Conservation (phyloP, 2,329 filamentous ascomycete species). For the Calonectria pseudoreteaudii region DNA sequence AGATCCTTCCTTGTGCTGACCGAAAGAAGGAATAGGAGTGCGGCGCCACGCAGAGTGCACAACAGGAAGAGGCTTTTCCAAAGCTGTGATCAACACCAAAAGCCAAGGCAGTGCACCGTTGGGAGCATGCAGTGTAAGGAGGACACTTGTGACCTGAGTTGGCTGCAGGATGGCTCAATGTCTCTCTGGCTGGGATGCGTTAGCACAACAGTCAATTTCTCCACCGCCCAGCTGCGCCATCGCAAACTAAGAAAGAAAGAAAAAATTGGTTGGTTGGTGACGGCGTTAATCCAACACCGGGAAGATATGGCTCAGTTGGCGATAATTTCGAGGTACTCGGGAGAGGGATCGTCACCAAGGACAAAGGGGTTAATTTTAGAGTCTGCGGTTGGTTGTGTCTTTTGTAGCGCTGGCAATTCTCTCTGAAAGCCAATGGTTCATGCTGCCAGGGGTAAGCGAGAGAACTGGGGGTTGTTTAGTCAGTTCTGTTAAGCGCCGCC, state of each 20-base stretch:
- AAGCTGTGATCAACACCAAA: neutral
- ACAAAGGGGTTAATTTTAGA: neutral
- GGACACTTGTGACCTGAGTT: neutral
- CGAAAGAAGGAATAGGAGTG: neutral
- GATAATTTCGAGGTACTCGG: neutral
- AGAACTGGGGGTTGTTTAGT: slow-evolving; percentile 10
- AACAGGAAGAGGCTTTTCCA: neutral
- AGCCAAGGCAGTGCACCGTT: neutral
- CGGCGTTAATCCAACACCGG: neutral
- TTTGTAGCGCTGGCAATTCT: neutral
- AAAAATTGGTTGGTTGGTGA: no score
- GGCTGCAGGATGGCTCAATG: neutral
- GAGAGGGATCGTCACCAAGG: neutral
- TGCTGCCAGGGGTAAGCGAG: slow-evolving; percentile 20
- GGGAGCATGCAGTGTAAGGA: slow-evolving; percentile 6
- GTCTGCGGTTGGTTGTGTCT: neutral
- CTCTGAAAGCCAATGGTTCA: slow-evolving; percentile 26
- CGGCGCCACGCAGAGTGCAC: neutral
- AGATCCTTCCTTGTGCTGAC: neutral
- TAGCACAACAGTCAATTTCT: neutral
- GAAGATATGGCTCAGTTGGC: neutral
- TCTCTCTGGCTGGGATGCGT: neutral
- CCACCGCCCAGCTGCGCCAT: neutral
- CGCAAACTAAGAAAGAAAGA: no score
- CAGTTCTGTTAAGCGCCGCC: slow-evolving; percentile 32